These are phyloP conservation scores for Spathaspora sp. DNA, from an alignment of 805 yeast species.

Conservation along the genomic window DNA sequence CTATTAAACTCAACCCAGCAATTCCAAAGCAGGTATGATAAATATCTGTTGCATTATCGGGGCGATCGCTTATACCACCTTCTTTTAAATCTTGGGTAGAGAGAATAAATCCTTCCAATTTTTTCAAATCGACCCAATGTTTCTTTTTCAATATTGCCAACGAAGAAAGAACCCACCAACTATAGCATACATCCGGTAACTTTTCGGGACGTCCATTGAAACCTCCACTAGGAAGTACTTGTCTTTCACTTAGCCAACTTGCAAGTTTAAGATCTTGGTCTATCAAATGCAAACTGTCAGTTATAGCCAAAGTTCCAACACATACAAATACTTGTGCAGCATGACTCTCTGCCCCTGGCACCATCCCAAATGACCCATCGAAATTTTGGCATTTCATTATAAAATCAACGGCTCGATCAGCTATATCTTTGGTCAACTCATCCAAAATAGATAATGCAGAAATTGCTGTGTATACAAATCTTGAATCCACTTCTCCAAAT, in stretches of 20 bases:
- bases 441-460: slow-evolving; percentile 71
- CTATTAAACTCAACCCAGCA: slow-evolving; percentile 80
- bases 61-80: slow-evolving; percentile 93
- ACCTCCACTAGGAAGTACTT: slow-evolving; percentile 75
- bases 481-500: slow-evolving; percentile 89
- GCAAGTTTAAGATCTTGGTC: slow-evolving; percentile 45
- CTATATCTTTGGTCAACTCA: slow-evolving; percentile 50
- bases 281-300: slow-evolving; percentile 50
- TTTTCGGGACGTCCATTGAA: slow-evolving; percentile 95
- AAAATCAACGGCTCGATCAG: slow-evolving; percentile 62
- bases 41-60: slow-evolving; percentile 87
- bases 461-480: slow-evolving; percentile 82
- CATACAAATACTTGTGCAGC: slow-evolving; percentile 90
- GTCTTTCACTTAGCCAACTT: slow-evolving; percentile 92
- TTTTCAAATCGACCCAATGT: slow-evolving; percentile 73
- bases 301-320: slow-evolving; percentile 73
- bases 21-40: slow-evolving; percentile 90
- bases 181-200: slow-evolving; percentile 94
- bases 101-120: slow-evolving; percentile 65
- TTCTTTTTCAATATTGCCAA: slow-evolving; percentile 61
- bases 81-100: slow-evolving; percentile 67
- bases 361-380: slow-evolving; percentile 93
- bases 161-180: slow-evolving; percentile 94
- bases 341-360: slow-evolving; percentile 94
- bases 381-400: slow-evolving; percentile 74